Evolutionary conservation across 75 land plant species (phyloP), one percentile per base, ranked within the genome.

Genomic region (Isoetes taiwanensis): DNA sequence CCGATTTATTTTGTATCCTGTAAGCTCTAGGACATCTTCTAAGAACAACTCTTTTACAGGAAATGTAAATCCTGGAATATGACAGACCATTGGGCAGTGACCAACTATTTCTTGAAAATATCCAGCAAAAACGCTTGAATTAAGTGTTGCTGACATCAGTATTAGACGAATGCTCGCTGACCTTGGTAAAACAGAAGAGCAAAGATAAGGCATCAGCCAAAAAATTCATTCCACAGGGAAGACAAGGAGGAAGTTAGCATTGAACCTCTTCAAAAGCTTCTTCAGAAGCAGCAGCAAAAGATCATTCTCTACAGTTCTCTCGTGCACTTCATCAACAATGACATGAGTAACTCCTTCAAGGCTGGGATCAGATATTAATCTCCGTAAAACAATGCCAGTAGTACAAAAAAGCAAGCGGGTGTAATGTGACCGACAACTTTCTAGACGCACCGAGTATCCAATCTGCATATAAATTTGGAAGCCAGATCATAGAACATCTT

Each of bases 81-180:
- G 42, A 21, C 63, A 37, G 14, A 64, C 31, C 25, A 48, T 30
- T 26, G 69, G 41, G 2, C 25, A n/a, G 33, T 21, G 21, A 1
- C 43, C 43, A 16, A 55, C 19, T 14, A n/a, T 32, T 28, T 55
- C 24, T 27, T 19, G 24, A 25, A 64, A 69, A 39, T 64, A 69
- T 10, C 35, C 30, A 32, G 52, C 69, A 56, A 69, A 69, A 3
- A 64, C 30, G 19, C 35, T 56, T 28, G 72, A 48, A 20, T 69
- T 68, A 26, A 63, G 68, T 42, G 72, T 69, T 39, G 72, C 72
- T 11, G 72, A 69, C 72, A 69, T 69, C 43, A 69, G 28, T 30
- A 69, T 69, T 17, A 69, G 37, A 30, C 24, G 72, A 41, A 69
- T 64, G 43, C 58, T 63, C 32, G 39, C 9, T 27, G 28, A 16